Conservation (phyloP, 2,329 filamentous ascomycete genomes). For the Exserohilum rostratum region DNA sequence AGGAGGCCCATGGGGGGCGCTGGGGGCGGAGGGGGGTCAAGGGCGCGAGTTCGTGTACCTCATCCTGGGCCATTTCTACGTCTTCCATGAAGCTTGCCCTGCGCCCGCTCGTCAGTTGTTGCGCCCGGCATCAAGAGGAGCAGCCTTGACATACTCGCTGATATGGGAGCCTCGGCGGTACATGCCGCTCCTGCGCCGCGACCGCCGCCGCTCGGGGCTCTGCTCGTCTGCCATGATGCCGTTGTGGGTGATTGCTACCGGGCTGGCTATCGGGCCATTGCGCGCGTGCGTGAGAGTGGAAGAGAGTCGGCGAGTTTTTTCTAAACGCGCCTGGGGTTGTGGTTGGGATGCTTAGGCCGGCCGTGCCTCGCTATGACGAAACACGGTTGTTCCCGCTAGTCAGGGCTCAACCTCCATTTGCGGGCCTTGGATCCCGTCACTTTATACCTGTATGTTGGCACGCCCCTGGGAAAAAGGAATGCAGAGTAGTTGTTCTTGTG, state of each 20-base stretch:
- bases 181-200: slow-evolving; percentile 49
- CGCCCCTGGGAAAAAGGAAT: neutral
- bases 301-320: slow-evolving; percentile 10
- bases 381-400: slow-evolving; percentile 10
- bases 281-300: neutral
- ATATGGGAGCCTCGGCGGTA: slow-evolving; percentile 73
- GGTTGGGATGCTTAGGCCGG: neutral
- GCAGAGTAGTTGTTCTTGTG: too few relatives aligned
- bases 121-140: slow-evolving; percentile 1
- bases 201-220: slow-evolving; percentile 45
- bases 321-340: slow-evolving; percentile 7
- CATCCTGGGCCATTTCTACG: slow-evolving; percentile 98
- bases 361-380: slow-evolving; percentile 14
- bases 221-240: slow-evolving; percentile 43
- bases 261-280: slow-evolving; percentile 23
- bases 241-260: neutral
- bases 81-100: slow-evolving; percentile 79
- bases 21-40: slow-evolving; percentile 24
- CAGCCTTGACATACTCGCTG: slow-evolving; percentile 49
- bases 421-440: neutral
- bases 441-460: neutral
- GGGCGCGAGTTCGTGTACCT: slow-evolving; percentile 63
- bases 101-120: slow-evolving; percentile 22
- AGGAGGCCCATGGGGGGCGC: slow-evolving; percentile 7
- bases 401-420: slow-evolving; percentile 1